phyloP scores from a whole-genome alignment of 2,329 filamentous ascomycete species.

The Aaosphaeria arxii region DNA sequence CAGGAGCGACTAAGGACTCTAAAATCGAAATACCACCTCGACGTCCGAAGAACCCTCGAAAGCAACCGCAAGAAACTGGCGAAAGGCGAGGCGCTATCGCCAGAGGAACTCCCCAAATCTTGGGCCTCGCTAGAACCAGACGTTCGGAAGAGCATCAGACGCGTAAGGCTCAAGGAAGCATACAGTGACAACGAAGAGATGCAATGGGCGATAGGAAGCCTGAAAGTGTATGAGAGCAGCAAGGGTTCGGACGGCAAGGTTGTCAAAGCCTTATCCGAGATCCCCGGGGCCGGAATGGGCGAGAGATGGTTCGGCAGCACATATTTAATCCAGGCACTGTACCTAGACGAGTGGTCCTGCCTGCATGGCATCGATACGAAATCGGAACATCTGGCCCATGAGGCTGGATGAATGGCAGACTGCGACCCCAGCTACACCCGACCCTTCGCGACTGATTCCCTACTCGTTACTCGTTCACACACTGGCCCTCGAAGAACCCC shows the following conservation, averaged over 20 bases:
- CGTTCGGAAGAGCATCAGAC: slow-evolving; percentile 15
- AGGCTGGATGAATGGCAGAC: no score
- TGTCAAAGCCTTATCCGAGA: not conserved
- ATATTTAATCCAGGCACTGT: slow-evolving; percentile 26
- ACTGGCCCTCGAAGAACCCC: no score
- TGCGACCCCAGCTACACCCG: no score
- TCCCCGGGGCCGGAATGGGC: slow-evolving; percentile 27
- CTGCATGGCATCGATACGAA: slow-evolving; percentile 29
- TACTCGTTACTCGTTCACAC: no score
- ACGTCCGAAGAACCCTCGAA: slow-evolving; percentile 6
- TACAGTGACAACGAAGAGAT: slow-evolving; percentile 26
- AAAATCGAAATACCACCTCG: slow-evolving; percentile 4
- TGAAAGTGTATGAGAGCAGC: slow-evolving; percentile 18
- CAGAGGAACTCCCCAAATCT: slow-evolving; percentile 6
- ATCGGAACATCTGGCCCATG: slow-evolving; percentile 9
- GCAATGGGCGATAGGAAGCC: slow-evolving; percentile 26
- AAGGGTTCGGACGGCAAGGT: not conserved
- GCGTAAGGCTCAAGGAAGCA: slow-evolving; percentile 18
- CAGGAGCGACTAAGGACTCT: slow-evolving; percentile 12
- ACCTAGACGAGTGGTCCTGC: slow-evolving; percentile 32
- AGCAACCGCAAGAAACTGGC: slow-evolving; percentile 9
- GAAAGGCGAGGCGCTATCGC: slow-evolving; percentile 13
- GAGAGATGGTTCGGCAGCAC: slow-evolving; percentile 28
- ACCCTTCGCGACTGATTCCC: no score
- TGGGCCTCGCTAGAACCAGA: slow-evolving; percentile 8